Conservation (phyloP, 2,329 filamentous ascomycete genomes). For the Alternaria conjuncta region DNA sequence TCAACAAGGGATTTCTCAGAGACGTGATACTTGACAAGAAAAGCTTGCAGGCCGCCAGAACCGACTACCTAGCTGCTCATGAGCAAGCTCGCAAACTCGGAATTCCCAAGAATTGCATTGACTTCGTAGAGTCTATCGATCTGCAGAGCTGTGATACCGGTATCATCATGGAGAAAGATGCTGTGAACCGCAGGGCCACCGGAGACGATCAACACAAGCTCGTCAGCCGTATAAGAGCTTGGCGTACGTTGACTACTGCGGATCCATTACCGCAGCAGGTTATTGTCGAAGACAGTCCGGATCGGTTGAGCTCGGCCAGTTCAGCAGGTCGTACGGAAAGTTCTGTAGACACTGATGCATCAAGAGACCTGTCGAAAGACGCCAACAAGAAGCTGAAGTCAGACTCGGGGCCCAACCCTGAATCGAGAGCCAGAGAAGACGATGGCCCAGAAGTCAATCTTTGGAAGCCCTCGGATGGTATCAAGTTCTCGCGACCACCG, state of each 20-base stretch:
- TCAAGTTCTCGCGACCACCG: neutral
- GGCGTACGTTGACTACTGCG: neutral
- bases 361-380: neutral
- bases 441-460: neutral
- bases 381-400: neutral
- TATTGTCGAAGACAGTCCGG: neutral
- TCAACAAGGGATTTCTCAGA: neutral
- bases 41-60: neutral
- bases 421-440: neutral
- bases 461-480: neutral
- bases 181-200: neutral
- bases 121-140: neutral
- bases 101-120: neutral
- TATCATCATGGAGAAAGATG: neutral
- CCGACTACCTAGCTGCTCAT: neutral
- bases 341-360: neutral
- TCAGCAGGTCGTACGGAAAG: neutral
- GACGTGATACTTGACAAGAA: neutral
- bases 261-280: neutral
- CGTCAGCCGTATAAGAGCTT: neutral
- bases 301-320: neutral
- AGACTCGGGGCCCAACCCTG: neutral
- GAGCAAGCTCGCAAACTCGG: neutral
- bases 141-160: neutral
- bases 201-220: neutral